Conservation (phyloP, 495 filamentous ascomycete species). For the Penicillium macrosclerotiorum region DNA sequence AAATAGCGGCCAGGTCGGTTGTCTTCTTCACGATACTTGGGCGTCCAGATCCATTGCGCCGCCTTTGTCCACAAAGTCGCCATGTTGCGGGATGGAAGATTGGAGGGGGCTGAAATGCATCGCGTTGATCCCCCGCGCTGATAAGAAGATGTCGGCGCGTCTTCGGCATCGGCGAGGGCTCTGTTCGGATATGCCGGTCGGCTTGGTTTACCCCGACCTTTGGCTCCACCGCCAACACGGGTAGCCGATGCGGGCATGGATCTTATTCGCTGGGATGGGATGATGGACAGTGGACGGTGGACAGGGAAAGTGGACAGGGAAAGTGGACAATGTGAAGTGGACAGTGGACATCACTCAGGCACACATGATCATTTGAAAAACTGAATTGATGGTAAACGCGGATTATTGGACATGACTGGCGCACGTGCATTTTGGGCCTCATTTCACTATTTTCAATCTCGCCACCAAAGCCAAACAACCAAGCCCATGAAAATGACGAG, state of each 20-base stretch:
- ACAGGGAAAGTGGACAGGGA: not conserved
- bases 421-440: slow-evolving; percentile 20
- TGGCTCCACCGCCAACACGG: not conserved
- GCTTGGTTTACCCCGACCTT: slow-evolving; percentile 7
- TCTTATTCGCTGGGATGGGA: not conserved
- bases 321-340: too few species aligned
- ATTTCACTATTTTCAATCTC: slow-evolving; percentile 23
- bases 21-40: slow-evolving; percentile 15
- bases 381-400: not conserved
- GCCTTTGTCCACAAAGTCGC: slow-evolving; percentile 15
- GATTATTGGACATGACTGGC: not conserved
- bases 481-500: slow-evolving; percentile 3
- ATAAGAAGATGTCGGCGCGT: not conserved
- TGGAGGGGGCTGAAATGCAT: not conserved
- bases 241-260: not conserved
- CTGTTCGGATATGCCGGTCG: slow-evolving; percentile 14
- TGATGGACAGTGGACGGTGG: not conserved
- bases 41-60: slow-evolving; percentile 25
- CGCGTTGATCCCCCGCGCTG: not conserved
- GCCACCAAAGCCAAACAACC: slow-evolving; percentile 3
- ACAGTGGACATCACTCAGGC: not conserved
- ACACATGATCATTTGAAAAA: not conserved
- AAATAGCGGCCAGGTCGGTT: slow-evolving; percentile 20
- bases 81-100: not conserved
- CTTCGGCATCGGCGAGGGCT: not conserved